Conservation (phyloP, 768 basidiomycete genomes). For the Leccinum disarticulatum region DNA sequence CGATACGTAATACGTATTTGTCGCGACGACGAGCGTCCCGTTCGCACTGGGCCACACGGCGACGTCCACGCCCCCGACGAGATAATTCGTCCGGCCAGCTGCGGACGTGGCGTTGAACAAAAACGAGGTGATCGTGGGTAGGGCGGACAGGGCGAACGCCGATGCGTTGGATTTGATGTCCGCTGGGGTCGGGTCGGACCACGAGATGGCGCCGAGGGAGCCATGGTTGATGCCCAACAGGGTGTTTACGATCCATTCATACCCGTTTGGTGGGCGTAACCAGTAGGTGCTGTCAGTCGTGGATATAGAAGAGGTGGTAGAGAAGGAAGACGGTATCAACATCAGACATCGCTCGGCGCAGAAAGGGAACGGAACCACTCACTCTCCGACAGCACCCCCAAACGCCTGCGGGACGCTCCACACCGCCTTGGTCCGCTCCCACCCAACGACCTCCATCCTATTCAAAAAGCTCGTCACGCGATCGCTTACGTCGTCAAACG, state of each 20-base stretch:
- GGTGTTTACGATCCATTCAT: slow-evolving; percentile 64
- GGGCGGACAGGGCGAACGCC: slow-evolving; percentile 39
- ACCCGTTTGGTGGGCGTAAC: slow-evolving; percentile 61
- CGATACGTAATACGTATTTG: slow-evolving; percentile 47
- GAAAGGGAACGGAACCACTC: slow-evolving; percentile 11
- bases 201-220: slow-evolving; percentile 47
- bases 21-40: slow-evolving; percentile 49
- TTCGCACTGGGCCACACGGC: slow-evolving; percentile 48
- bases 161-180: slow-evolving; percentile 58
- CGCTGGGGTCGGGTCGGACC: slow-evolving; percentile 53
- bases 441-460: slow-evolving; percentile 57
- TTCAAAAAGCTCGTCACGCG: slow-evolving; percentile 66
- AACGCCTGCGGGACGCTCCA: slow-evolving; percentile 84
- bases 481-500: slow-evolving; percentile 63
- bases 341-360: neutral
- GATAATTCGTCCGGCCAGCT: slow-evolving; percentile 42
- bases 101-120: slow-evolving; percentile 38
- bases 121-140: slow-evolving; percentile 48
- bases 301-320: no score
- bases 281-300: slow-evolving; percentile 45
- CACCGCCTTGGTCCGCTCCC: slow-evolving; percentile 64
- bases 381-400: slow-evolving; percentile 43
- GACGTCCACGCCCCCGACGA: slow-evolving; percentile 45
- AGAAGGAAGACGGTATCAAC: neutral
- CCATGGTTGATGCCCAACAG: slow-evolving; percentile 73